These are phyloP conservation scores for Myriosclerotinia curreyana DNA, from an alignment of 2,329 filamentous ascomycete genomes.

Conservation along the genomic window DNA sequence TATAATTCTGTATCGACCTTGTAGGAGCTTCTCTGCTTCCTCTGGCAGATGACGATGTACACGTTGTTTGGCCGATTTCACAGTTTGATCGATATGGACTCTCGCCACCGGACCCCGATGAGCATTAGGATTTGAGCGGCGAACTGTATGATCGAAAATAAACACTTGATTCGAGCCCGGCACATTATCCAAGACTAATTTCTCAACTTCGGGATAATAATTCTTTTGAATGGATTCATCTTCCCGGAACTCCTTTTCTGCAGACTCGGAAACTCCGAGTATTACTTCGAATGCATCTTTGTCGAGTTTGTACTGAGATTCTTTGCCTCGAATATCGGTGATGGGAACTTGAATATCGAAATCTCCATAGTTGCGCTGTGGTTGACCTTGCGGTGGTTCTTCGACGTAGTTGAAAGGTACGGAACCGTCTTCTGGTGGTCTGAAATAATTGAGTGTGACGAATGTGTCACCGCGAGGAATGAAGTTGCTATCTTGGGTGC, in stretches of 20 bases:
- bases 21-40: conserved; percentile 64
- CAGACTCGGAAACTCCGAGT: conserved; percentile 53
- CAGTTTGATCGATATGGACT: conserved; percentile 83
- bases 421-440: conserved; percentile 51
- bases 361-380: conserved; percentile 37
- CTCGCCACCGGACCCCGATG: conserved; percentile 65
- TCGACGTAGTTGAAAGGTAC: conserved; percentile 57
- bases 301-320: conserved; percentile 65
- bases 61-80: conserved; percentile 60
- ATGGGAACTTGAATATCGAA: conserved; percentile 45
- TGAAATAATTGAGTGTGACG: conserved; percentile 53
- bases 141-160: conserved; percentile 86
- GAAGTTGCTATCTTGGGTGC: conserved; percentile 24
- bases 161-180: conserved; percentile 64
- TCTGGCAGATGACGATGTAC: conserved; percentile 64
- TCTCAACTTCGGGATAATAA: conserved; percentile 85
- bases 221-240: conserved; percentile 64
- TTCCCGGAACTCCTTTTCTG: conserved; percentile 60
- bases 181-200: conserved; percentile 63
- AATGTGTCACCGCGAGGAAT: conserved; percentile 52
- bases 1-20: conserved; percentile 73
- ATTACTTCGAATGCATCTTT: conserved; percentile 71
- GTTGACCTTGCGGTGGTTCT: conserved; percentile 32
- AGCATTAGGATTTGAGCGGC: conserved; percentile 58
- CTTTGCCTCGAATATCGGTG: conserved; percentile 69